phyloP scores from a whole-genome alignment of 768 basidiomycete genomes.

The Pholiota microspora region DNA sequence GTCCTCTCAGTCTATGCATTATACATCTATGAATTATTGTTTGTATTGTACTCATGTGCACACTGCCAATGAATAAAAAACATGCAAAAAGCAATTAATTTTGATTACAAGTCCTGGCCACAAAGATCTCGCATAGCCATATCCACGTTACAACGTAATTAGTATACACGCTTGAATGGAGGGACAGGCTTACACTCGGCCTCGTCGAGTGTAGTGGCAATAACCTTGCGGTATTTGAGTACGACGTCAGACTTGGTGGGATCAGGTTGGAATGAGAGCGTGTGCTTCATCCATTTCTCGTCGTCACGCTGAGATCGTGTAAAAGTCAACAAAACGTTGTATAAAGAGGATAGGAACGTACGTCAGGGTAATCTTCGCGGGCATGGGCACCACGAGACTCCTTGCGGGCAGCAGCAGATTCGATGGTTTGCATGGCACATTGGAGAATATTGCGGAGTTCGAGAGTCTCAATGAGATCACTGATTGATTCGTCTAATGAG shows the following conservation, averaged over 20 bases:
- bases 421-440: conserved; percentile 94
- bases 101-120: conserved; percentile 4
- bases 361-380: conserved; percentile 96
- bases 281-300: conserved; percentile 92
- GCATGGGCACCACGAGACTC: conserved; percentile 99
- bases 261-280: conserved; percentile 90
- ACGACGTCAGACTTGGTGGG: conserved; percentile 75
- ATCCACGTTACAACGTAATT: conserved; percentile 20
- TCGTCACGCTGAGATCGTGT: conserved; percentile 76
- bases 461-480: conserved; percentile 95
- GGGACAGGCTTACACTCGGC: conserved; percentile 96
- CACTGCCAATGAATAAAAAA: conserved; percentile 5
- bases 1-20: too few relatives aligned
- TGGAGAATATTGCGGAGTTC: conserved; percentile 96
- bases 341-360: conserved; percentile 28
- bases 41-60: conserved; percentile 4
- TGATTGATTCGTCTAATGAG: conserved; percentile 26
- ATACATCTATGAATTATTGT: conserved; percentile 16
- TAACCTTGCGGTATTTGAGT: conserved; percentile 88
- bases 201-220: conserved; percentile 85
- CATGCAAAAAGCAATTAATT: conserved; percentile 13
- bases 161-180: conserved; percentile 97
- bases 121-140: conserved; percentile 7
- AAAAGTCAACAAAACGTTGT: neutral
- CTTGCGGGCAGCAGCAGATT: conserved; percentile 88